Base-by-base conservation (phyloP, 2,329 filamentous ascomycete genomes). In the Plenodomus tracheiphilus region DNA sequence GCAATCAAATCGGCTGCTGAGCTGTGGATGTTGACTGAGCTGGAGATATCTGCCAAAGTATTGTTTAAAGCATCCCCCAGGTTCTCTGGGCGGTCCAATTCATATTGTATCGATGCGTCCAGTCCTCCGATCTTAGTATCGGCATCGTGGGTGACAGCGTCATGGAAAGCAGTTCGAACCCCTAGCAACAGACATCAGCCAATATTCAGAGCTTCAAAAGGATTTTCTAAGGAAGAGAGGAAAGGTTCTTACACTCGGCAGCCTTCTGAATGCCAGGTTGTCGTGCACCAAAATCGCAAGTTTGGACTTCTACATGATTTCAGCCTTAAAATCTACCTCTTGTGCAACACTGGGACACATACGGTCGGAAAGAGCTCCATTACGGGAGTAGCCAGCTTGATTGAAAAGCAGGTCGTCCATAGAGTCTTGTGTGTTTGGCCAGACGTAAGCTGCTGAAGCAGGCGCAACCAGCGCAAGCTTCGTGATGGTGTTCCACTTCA, bases 151-250 rank as follows among this genome's bases (percentile, higher is more conserved):
- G 68, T 69, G 1, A 64, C 60, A 41, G 69, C 61, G 39, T 72
- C 71, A 48, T 74, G 70, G 41, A 71, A 72, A 34, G 66, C 64
- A 18, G 65, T 67, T 9, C 70, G 61, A 13, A 72, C 58, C 64
- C 69, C 28, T 32, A 32, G 7, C 5, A 25, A 25, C 10, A 66
- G 10, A 25, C 5, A 25, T 25, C 22, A 25, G 22, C 22, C 5
- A 25, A 25, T 10, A 25, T 32, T 32, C 13, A 6, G 11, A 32
- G 13, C 15, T 4, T 32, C 13, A 8, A 32, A 11, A 32, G 6
- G 13, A 4, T 32, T 15, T 4, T 7, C 9, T 15, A 7, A 15
- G 15, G 6, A 15, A 15, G 8, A 32, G 13, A 11, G 6, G 13
- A 10, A 15, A 25, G 6, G 13, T 32, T 10, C 28, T 32, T 32